Conservation (phyloP, 163 green algal genomes). For the Chloroidium sp. region DNA sequence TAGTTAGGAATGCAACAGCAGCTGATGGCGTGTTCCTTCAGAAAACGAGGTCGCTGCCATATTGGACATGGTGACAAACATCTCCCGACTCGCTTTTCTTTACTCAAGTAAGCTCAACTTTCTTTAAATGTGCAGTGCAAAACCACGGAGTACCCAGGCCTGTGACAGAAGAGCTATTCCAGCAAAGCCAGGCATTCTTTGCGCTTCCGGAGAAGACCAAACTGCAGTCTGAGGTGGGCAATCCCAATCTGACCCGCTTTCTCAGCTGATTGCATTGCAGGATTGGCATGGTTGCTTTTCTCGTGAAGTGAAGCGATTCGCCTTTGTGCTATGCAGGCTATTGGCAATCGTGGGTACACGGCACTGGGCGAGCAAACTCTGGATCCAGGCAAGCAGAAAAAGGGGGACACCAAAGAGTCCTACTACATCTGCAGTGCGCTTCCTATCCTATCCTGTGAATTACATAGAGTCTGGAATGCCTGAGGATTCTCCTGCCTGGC, state of each 20-base stretch:
- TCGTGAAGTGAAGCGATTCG: neutral
- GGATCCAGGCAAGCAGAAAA: conserved; percentile 42
- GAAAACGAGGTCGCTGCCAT: too few relatives aligned
- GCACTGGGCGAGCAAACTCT: conserved; percentile 65
- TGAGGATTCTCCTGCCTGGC: too few relatives aligned
- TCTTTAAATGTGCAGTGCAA: conserved; percentile 26
- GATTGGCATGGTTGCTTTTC: neutral
- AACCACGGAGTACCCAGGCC: conserved; percentile 48
- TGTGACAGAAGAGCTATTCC: conserved; percentile 40
- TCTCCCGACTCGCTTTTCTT: too few relatives aligned
- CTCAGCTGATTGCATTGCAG: neutral
- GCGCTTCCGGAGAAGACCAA: conserved; percentile 53
- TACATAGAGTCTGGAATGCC: too few relatives aligned
- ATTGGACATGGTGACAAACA: too few relatives aligned
- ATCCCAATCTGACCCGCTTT: conserved; percentile 3
- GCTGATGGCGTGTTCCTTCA: too few relatives aligned
- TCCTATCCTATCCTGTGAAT: neutral
- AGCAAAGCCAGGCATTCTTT: conserved; percentile 50
- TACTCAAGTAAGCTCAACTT: too few relatives aligned
- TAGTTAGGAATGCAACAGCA: too few relatives aligned
- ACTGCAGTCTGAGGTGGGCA: conserved; percentile 30
- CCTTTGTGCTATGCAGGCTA: neutral
- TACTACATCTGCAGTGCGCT: conserved; percentile 40
- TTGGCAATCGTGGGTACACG: conserved; percentile 52
- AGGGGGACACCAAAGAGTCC: conserved; percentile 24